phyloP scores from a whole-genome alignment of 345 rosid genomes.

The Eucalyptus camaldulensis region DNA sequence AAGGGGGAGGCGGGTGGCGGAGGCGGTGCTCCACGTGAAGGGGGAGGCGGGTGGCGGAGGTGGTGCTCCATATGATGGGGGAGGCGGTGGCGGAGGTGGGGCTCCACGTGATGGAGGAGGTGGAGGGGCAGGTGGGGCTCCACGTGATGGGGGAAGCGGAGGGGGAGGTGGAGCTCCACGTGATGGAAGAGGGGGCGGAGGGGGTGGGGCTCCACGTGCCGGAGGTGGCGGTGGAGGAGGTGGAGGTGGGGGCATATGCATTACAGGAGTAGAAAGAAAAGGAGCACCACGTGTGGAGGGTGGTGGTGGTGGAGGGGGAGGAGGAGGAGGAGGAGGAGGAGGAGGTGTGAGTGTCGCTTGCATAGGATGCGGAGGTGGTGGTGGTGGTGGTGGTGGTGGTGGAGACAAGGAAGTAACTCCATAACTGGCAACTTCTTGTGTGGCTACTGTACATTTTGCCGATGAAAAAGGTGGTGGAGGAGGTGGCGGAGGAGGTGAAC shows the following conservation, averaged over 20 bases:
- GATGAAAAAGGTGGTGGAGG: background rate
- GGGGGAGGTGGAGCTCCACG: background rate
- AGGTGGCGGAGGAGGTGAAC: background rate
- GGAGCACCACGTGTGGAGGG: background rate
- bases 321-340: background rate
- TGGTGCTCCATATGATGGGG: background rate
- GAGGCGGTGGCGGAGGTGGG: background rate
- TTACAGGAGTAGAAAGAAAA: background rate
- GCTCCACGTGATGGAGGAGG: background rate
- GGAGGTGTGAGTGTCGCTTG: background rate
- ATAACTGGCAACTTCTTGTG: background rate
- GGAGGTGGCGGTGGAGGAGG: background rate
- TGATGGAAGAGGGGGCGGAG: background rate
- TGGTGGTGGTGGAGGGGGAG: background rate
- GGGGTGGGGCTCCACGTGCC: background rate
- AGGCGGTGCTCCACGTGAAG: constrained; percentile 4
- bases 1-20: constrained; percentile 1
- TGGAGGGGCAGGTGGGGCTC: background rate
- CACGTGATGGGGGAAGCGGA: background rate
- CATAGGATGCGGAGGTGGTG: background rate
- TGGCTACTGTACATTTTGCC: background rate
- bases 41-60: constrained; percentile 7
- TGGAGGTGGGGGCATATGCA: background rate
- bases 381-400: background rate
- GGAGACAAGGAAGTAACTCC: background rate